These are phyloP conservation scores for Pseudogymnoascus sp. DNA, from an alignment of 2,329 filamentous ascomycete species.

Conservation along the genomic window DNA sequence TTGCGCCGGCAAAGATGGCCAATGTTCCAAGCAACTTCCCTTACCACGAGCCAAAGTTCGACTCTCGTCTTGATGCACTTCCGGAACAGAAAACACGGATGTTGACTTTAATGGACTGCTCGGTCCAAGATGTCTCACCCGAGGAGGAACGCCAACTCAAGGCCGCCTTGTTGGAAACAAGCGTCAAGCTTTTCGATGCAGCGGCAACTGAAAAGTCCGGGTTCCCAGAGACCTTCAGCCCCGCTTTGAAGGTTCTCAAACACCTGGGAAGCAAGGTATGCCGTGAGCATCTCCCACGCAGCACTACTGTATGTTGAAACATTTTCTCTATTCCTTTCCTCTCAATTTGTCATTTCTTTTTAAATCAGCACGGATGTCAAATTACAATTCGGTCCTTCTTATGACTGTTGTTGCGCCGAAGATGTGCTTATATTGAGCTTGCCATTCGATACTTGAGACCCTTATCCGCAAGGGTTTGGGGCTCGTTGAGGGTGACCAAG, in stretches of 20 bases:
- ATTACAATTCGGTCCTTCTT: conserved; percentile 81
- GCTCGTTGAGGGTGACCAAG: conserved; percentile 11
- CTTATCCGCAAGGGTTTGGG: conserved; percentile 8
- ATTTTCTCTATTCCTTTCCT: not conserved
- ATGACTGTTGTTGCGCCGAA: conserved; percentile 97
- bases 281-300: conserved; percentile 42
- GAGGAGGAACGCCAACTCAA: conserved; percentile 36
- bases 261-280: conserved; percentile 52
- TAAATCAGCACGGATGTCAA: conserved; percentile 91
- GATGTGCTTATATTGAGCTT: conserved; percentile 82
- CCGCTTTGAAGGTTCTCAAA: conserved; percentile 50
- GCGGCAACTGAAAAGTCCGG: conserved; percentile 62
- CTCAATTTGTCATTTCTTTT: not conserved
- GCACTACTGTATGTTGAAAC: conserved; percentile 20
- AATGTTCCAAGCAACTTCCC: conserved; percentile 52
- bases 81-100: conserved; percentile 40
- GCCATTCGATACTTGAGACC: conserved; percentile 11
- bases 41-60: conserved; percentile 46
- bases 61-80: conserved; percentile 43
- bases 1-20: conserved; percentile 50
- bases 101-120: conserved; percentile 54
- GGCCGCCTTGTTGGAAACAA: conserved; percentile 53
- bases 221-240: conserved; percentile 72
- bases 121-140: conserved; percentile 22
- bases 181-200: conserved; percentile 57